Percentiles rank a stretch among this genome's conserved stretches.
phyloP scores from a whole-genome alignment of 768 basidiomycete genomes.

The Tubosaeta brunneosetosa region DNA sequence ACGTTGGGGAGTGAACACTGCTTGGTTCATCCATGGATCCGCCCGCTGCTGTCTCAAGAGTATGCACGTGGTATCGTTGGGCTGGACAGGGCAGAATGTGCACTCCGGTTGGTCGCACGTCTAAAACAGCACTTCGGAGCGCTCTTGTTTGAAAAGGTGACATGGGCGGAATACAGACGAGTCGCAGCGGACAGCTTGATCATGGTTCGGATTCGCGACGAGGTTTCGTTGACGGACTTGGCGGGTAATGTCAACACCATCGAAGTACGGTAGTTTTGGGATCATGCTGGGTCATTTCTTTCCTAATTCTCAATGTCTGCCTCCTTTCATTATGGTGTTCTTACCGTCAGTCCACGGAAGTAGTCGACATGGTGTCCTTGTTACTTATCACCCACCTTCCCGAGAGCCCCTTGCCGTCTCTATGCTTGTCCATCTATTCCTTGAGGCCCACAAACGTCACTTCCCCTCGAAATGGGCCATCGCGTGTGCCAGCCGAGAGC shows the following conservation, averaged over 20 bases:
- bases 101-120: neutral
- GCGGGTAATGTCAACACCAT: neutral
- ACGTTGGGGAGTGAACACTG: neutral
- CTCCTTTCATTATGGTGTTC: too few relatives aligned
- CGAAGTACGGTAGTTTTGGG: too few relatives aligned
- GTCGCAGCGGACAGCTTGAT: constrained; percentile 10
- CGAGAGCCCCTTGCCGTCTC: too few relatives aligned
- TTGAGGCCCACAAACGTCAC: too few relatives aligned
- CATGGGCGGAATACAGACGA: neutral
- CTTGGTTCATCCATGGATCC: constrained; percentile 15
- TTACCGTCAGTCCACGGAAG: too few relatives aligned
- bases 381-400: too few relatives aligned
- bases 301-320: neutral
- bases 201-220: neutral
- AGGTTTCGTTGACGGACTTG: neutral
- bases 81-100: neutral
- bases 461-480: too few relatives aligned
- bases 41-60: constrained; percentile 2
- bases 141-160: constrained; percentile 1
- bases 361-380: too few relatives aligned
- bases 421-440: too few relatives aligned
- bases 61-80: neutral
- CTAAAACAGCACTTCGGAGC: constrained; percentile 3
- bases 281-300: too few relatives aligned
- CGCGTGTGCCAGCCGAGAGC: too few relatives aligned